Percentiles rank a stretch among this genome's conserved stretches.
These are phyloP conservation scores for Abrus pulchellus DNA, from an alignment of 306 rosid species.

Conservation along the genomic window DNA sequence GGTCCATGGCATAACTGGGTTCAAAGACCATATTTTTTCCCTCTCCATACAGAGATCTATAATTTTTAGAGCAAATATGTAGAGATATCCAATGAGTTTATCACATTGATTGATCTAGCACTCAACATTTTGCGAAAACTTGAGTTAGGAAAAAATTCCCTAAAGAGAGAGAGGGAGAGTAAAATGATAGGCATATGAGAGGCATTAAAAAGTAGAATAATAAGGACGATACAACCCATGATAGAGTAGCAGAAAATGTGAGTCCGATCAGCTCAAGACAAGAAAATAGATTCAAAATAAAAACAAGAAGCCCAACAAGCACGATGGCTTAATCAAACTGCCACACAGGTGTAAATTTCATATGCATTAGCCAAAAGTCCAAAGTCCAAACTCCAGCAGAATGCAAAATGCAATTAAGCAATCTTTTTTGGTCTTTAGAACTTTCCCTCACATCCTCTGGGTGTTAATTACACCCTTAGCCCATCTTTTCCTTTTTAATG, in stretches of 20 bases:
- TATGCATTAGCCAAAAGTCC: not conserved
- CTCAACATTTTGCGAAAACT: not conserved
- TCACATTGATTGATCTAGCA: not conserved
- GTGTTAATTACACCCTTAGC: too few relatives aligned
- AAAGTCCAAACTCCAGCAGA: conserved; percentile 10
- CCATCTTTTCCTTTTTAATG: not conserved
- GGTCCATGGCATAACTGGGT: not conserved
- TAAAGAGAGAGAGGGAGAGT: not conserved
- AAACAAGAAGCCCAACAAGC: not conserved
- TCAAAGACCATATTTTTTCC: not conserved
- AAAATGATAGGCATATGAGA: not conserved
- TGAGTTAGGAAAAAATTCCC: not conserved
- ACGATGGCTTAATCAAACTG: not conserved
- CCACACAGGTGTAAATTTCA: not conserved
- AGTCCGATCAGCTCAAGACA: not conserved
- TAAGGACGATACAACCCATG: not conserved
- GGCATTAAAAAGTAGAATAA: not conserved
- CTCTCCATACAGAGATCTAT: not conserved
- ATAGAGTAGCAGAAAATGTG: not conserved
- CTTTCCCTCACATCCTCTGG: not conserved
- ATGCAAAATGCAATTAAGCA: conserved; percentile 9
- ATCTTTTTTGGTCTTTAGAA: not conserved
- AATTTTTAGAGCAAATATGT: not conserved
- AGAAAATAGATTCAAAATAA: not conserved
- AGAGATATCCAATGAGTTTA: not conserved